phyloP scores from a whole-genome alignment of 2,329 filamentous ascomycete species.

The Chaetomium strumarium region DNA sequence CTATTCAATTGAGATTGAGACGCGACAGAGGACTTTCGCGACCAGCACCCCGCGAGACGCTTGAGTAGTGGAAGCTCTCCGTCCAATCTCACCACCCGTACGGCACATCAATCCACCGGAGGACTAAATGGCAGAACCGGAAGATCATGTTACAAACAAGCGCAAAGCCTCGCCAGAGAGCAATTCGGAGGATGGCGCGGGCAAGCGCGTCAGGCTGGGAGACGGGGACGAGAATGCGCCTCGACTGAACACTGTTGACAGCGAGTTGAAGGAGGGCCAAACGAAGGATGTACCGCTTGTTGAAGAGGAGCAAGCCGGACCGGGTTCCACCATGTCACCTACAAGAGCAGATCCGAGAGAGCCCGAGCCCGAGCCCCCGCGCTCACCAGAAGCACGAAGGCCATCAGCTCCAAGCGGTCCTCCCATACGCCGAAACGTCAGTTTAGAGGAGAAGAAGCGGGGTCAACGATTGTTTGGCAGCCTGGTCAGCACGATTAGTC shows the following conservation, averaged over 20 bases:
- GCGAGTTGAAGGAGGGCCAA: neutral
- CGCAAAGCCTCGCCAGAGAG: constrained; percentile 20
- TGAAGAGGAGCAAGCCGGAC: neutral
- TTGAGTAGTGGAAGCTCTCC: neutral
- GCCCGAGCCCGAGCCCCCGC: neutral
- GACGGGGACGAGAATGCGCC: neutral
- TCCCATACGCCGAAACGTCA: constrained; percentile 36
- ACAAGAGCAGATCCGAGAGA: neutral
- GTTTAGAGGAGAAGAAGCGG: constrained; percentile 74
- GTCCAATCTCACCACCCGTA: neutral
- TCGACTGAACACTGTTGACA: neutral
- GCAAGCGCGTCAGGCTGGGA: constrained; percentile 20
- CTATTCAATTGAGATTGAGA: no score
- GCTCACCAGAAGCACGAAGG: constrained; percentile 8
- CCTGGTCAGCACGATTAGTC: constrained; percentile 70
- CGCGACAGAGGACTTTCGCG: no score
- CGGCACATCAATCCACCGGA: neutral
- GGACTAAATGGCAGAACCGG: constrained; percentile 6
- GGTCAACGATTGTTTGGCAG: constrained; percentile 82
- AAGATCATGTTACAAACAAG: constrained; percentile 13
- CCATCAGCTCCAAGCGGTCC: constrained; percentile 17
- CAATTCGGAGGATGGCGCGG: constrained; percentile 1
- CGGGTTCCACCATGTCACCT: neutral
- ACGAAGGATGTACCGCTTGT: neutral
- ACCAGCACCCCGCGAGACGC: no score